These are phyloP conservation scores for Lindgomyces ingoldianus DNA, from an alignment of 495 filamentous ascomycete genomes.

Conservation along the genomic window DNA sequence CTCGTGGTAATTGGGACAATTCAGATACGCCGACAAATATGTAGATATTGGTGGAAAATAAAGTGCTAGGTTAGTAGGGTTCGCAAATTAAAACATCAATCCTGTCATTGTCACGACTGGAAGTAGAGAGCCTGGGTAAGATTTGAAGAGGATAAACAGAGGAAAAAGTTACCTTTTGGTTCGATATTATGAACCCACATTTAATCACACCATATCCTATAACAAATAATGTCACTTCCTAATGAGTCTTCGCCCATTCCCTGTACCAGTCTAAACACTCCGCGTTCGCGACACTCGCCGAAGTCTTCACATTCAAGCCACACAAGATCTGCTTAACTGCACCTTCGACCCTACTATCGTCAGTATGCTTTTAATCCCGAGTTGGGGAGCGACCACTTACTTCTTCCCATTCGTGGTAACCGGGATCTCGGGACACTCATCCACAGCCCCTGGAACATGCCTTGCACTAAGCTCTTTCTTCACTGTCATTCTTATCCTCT, in stretches of 20 bases:
- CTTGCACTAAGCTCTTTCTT: slow-evolving; percentile 76
- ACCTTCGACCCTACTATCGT: slow-evolving; percentile 67
- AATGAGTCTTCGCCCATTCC: slow-evolving; percentile 56
- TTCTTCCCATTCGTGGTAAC: slow-evolving; percentile 93
- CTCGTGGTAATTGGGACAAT: no score
- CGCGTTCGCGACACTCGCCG: slow-evolving; percentile 81
- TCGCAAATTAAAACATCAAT: no score
- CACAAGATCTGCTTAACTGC: slow-evolving; percentile 94
- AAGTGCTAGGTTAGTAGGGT: no score
- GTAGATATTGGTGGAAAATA: no score
- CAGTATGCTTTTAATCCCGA: neutral
- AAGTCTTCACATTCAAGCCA: slow-evolving; percentile 79
- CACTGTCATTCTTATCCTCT: slow-evolving; percentile 62
- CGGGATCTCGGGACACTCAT: slow-evolving; percentile 77
- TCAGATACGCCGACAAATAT: no score
- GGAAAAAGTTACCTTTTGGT: no score
- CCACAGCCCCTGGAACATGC: slow-evolving; percentile 82
- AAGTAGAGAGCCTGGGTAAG: no score
- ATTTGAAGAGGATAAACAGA: no score
- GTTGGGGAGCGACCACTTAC: slow-evolving; percentile 44
- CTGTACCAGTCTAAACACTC: slow-evolving; percentile 83
- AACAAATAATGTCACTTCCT: neutral
- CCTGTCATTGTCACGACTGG: no score
- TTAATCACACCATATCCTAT: neutral
- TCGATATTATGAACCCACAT: no score